phyloP scores from a whole-genome alignment of 345 rosid genomes.

The Camelina neglecta region DNA sequence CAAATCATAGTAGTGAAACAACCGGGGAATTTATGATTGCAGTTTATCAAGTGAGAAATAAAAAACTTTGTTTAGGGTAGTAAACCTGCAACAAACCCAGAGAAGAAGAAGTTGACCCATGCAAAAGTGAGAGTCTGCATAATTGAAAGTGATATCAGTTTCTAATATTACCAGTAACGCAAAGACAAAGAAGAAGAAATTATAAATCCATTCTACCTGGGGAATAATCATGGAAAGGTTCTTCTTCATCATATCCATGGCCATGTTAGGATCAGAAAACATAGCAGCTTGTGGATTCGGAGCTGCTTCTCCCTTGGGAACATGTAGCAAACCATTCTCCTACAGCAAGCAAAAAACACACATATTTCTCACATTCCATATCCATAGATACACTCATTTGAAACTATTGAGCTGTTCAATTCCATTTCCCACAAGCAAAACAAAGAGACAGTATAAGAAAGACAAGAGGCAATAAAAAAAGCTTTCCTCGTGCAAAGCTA shows the following conservation, averaged over 20 bases:
- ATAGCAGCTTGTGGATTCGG: slow-evolving; percentile 94
- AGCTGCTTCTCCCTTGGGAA: slow-evolving; percentile 83
- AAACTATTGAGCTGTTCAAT: neutral
- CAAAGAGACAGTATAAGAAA: neutral
- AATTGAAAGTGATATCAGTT: slow-evolving; percentile 41
- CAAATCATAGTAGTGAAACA: neutral
- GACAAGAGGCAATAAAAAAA: neutral
- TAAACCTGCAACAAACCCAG: slow-evolving; percentile 97
- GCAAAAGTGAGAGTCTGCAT: slow-evolving; percentile 95
- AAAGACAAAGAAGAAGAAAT: slow-evolving; percentile 21
- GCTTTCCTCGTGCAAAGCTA: neutral
- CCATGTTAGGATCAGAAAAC: slow-evolving; percentile 99
- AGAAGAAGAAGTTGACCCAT: slow-evolving; percentile 99
- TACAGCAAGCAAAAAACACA: slow-evolving; percentile 45
- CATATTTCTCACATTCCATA: slow-evolving; percentile 2
- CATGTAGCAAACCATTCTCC: slow-evolving; percentile 92
- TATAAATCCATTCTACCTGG: slow-evolving; percentile 55
- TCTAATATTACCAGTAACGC: slow-evolving; percentile 1
- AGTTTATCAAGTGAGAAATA: neutral
- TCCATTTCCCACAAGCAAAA: neutral
- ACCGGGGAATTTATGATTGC: neutral
- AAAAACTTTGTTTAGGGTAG: neutral
- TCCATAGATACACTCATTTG: neutral
- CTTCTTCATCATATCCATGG: slow-evolving; percentile 99
- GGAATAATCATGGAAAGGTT: slow-evolving; percentile 99